Evolutionary conservation across 2,329 filamentous ascomycete species (phyloP), one percentile per base, ranked within the genome.

Genomic region (Fonsecaea erecta): DNA sequence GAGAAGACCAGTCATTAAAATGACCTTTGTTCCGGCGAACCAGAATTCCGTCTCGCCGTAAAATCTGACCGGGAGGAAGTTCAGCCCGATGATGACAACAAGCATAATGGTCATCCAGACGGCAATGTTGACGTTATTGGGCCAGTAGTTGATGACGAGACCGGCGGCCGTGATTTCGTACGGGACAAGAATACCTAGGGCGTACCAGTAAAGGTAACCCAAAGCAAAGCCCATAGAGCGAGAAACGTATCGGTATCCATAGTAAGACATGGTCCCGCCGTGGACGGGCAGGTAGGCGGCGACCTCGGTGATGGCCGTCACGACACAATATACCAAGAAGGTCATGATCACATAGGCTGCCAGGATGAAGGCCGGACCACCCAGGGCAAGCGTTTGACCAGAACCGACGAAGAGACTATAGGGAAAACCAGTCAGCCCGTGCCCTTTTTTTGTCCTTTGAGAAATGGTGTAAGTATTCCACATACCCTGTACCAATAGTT

Each of bases 141-240:
- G 71, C 88, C 88, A 90, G 73, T 85, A 89, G 65, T 85, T 77
- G 65, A 90, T 87, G 32, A 90, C 80, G n/a, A 89, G 82, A 46
- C 85, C 84, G 12, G 87, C 86, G 7, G 88, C 88, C 0, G 85
- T 86, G 66, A 90, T 87, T 75, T 90, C 88, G 64, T 85, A 83
- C 54, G 79, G 81, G 0, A 83, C 77, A 40, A 81, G 73, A 32
- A 84, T 82, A 0, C 80, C 78, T 55, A 78, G 71, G 1, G 78
- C 77, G 59, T 82, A 83, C 81, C 81, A 83, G 70, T 83, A 82
- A 3, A 79, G 70, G 51, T 79, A 80, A 18, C 79, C 79, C 69
- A 79, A 77, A 9, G 78, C 75, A 60, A 81, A 80, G 1, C 77
- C 77, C 68, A 79, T 63, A 54, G 77, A 79, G 35, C 78, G 74